Evolutionary conservation across 805 yeast species (phyloP).

Genomic region (Candida peoriensis): DNA sequence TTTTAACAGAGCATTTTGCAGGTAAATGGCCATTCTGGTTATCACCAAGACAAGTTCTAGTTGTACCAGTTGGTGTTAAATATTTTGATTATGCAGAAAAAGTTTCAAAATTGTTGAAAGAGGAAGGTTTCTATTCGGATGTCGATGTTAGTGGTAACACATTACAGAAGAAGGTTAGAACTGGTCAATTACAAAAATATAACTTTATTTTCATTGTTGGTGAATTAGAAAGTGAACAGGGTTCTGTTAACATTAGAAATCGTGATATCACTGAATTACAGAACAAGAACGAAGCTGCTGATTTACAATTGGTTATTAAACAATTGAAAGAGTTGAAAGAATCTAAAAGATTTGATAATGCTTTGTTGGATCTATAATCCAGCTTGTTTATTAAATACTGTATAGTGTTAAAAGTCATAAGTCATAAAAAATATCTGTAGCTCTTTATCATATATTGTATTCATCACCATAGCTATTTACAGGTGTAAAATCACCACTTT

Average conservation of each 20-base stretch:
- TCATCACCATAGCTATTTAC: background rate
- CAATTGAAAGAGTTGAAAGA: conserved; percentile 66
- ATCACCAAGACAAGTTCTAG: conserved; percentile 97
- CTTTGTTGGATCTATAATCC: conserved; percentile 10
- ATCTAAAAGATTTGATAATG: conserved; percentile 71
- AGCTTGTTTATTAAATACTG: background rate
- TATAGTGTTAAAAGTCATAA: background rate
- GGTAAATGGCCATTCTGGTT: conserved; percentile 99
- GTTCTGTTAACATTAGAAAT: conserved; percentile 90
- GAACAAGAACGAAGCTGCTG: conserved; percentile 82
- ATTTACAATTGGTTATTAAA: conserved; percentile 64
- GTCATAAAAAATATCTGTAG: background rate
- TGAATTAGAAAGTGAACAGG: conserved; percentile 78
- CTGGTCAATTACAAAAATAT: conserved; percentile 90
- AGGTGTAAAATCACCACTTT: conserved; percentile 11
- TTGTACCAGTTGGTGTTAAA: conserved; percentile 95
- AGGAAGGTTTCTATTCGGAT: conserved; percentile 83
- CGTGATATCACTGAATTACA: conserved; percentile 92
- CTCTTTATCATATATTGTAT: background rate
- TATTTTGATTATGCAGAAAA: conserved; percentile 86
- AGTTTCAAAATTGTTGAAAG: conserved; percentile 64
- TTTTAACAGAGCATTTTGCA: conserved; percentile 94
- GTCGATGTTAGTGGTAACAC: conserved; percentile 94
- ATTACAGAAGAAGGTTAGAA: conserved; percentile 95
- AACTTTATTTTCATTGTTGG: conserved; percentile 97